Evolutionary conservation across 306 rosid genomes (phyloP).

Genomic region (Malus sieversii): DNA sequence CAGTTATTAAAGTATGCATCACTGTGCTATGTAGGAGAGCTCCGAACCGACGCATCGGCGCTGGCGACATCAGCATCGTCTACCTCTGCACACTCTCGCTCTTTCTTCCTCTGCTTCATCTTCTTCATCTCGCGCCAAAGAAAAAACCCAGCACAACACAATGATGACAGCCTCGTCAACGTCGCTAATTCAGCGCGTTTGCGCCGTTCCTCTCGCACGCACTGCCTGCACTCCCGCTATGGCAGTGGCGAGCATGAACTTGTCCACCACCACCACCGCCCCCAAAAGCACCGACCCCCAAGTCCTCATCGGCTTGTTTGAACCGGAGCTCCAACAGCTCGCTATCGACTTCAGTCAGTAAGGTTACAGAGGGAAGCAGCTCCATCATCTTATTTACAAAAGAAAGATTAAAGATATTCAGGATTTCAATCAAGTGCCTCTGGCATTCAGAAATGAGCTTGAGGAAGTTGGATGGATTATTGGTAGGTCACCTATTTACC

Average conservation of each 20-base stretch:
- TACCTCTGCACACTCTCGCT: too few relatives aligned
- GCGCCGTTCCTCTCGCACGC: slow-evolving; percentile 56
- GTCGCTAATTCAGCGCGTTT: slow-evolving; percentile 59
- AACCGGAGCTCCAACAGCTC: slow-evolving; percentile 67
- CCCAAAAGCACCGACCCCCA: slow-evolving; percentile 27
- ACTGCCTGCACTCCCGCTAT: slow-evolving; percentile 30
- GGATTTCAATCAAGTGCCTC: slow-evolving; percentile 81
- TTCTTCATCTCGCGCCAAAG: neutral
- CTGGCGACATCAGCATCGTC: too few relatives aligned
- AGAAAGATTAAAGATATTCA: slow-evolving; percentile 72
- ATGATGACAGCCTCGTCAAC: slow-evolving; percentile 43
- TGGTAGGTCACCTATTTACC: slow-evolving; percentile 74
- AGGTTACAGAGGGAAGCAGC: slow-evolving; percentile 82
- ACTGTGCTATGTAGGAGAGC: too few relatives aligned
- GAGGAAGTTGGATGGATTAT: slow-evolving; percentile 91
- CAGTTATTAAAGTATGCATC: slow-evolving; percentile 19
- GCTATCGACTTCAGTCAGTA: slow-evolving; percentile 70
- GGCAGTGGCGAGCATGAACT: slow-evolving; percentile 15
- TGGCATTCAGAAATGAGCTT: slow-evolving; percentile 70
- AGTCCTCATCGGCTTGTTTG: slow-evolving; percentile 79
- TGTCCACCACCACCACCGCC: slow-evolving; percentile 22
- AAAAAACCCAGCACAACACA: neutral
- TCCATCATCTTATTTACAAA: slow-evolving; percentile 79
- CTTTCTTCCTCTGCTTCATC: neutral
- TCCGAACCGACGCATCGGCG: too few relatives aligned